A percentile compares a stretch with the other conserved stretches of the same genome.
Conservation (phyloP, 176 grass and related monocot species). For the Neostapfia colusana region DNA sequence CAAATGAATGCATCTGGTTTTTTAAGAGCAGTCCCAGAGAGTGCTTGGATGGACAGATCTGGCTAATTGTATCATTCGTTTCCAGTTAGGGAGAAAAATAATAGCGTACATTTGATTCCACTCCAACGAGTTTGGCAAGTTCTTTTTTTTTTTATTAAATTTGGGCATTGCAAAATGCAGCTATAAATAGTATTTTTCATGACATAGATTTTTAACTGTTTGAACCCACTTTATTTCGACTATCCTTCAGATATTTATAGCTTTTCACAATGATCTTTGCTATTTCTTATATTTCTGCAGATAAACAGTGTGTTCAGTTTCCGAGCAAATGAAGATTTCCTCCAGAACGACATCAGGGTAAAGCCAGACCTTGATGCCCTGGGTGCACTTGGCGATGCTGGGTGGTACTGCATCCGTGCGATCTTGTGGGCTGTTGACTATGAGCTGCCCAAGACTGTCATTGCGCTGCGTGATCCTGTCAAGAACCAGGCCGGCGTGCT, state of each 20-base stretch:
- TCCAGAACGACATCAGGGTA: slow-evolving; percentile 79
- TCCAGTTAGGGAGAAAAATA: neutral
- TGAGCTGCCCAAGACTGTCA: slow-evolving; percentile 56
- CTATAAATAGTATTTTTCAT: neutral
- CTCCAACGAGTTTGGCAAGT: neutral
- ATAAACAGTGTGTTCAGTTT: slow-evolving; percentile 57
- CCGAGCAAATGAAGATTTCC: slow-evolving; percentile 55
- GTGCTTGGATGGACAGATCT: neutral
- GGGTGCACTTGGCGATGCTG: slow-evolving; percentile 58
- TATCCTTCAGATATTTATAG: neutral
- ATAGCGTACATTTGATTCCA: neutral
- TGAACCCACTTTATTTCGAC: neutral
- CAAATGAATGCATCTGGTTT: neutral
- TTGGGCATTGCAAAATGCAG: neutral
- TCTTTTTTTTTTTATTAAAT: neutral
- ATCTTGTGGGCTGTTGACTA: slow-evolving; percentile 76
- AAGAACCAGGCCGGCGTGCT: slow-evolving; percentile 61
- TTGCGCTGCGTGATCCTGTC: slow-evolving; percentile 35
- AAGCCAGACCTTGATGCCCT: slow-evolving; percentile 81
- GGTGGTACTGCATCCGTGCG: slow-evolving; percentile 82
- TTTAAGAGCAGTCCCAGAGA: neutral
- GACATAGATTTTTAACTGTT: neutral
- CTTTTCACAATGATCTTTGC: neutral
- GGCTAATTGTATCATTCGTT: neutral
- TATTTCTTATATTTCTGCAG: slow-evolving; percentile 37